Percentiles rank a stretch among this genome's conserved stretches.
Conservation (phyloP, 2,329 filamentous ascomycete species). For the Fusarium sacchari region DNA sequence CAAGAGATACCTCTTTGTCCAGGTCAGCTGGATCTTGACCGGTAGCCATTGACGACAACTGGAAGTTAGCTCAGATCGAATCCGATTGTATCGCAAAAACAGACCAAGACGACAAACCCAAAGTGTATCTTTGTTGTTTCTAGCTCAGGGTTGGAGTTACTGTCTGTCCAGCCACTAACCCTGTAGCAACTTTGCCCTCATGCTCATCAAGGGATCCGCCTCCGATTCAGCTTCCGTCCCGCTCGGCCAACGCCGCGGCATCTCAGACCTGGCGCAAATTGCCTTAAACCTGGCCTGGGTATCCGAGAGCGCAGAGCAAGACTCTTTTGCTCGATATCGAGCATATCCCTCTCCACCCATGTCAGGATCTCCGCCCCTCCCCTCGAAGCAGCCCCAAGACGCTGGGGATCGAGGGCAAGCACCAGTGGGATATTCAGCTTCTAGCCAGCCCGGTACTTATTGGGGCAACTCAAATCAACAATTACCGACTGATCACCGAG, state of each 20-base stretch:
- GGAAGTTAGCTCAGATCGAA: conserved; percentile 1
- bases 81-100: conserved; percentile 2
- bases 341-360: conserved; percentile 79
- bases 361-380: conserved; percentile 73
- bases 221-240: conserved; percentile 56
- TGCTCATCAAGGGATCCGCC: conserved; percentile 62
- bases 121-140: conserved; percentile 13
- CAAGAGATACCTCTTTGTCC: neutral
- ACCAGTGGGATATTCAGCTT: conserved; percentile 55
- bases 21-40: neutral
- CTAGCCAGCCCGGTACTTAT: conserved; percentile 61
- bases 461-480: conserved; percentile 51
- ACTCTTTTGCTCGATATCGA: conserved; percentile 65
- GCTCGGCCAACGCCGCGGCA: conserved; percentile 69
- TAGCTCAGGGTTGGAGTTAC: conserved; percentile 22
- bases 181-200: conserved; percentile 53
- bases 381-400: conserved; percentile 68
- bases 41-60: conserved; percentile 10
- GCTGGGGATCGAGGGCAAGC: conserved; percentile 63
- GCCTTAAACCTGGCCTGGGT: conserved; percentile 58
- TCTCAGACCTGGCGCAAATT: conserved; percentile 64
- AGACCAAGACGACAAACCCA: neutral
- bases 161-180: conserved; percentile 32
- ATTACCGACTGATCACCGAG: conserved; percentile 37
- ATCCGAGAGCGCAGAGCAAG: conserved; percentile 61